A percentile compares a stretch with the other conserved stretches of the same genome.
These are phyloP conservation scores for Trametes maxima DNA, from an alignment of 768 basidiomycete species.

Conservation along the genomic window DNA sequence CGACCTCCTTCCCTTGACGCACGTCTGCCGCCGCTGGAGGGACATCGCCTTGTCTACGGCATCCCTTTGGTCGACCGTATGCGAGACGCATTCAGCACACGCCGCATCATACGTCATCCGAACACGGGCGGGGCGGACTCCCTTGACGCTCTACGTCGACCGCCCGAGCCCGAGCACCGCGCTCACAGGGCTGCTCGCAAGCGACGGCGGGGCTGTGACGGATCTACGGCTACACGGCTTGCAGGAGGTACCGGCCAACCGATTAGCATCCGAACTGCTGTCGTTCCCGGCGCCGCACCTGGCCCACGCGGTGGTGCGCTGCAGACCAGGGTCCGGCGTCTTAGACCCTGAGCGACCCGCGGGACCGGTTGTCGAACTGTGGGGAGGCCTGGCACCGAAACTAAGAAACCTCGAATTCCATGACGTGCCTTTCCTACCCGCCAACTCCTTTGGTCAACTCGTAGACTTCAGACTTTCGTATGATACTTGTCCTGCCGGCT, in stretches of 20 bases:
- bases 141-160: conserved; percentile 8
- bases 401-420: conserved; percentile 9
- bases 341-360: background rate
- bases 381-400: conserved; percentile 3
- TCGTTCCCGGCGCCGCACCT: conserved; percentile 6
- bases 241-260: background rate
- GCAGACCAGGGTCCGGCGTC: background rate
- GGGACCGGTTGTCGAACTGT: background rate
- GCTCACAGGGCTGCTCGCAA: background rate
- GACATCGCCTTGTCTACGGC: conserved; percentile 15
- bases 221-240: conserved; percentile 11
- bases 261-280: conserved; percentile 9
- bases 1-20: conserved; percentile 20
- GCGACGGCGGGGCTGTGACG: background rate
- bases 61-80: conserved; percentile 21
- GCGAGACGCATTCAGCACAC: background rate
- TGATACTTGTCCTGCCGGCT: background rate
- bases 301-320: conserved; percentile 1
- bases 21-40: conserved; percentile 25
- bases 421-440: conserved; percentile 16
- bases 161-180: background rate
- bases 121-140: conserved; percentile 2
- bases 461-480: conserved; percentile 3
- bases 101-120: background rate
- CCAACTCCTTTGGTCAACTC: conserved; percentile 3